Evolutionary conservation across 139 green algal genomes (phyloP), one percentile per base, ranked within the genome.

Genomic region (Eudorina sp.): DNA sequence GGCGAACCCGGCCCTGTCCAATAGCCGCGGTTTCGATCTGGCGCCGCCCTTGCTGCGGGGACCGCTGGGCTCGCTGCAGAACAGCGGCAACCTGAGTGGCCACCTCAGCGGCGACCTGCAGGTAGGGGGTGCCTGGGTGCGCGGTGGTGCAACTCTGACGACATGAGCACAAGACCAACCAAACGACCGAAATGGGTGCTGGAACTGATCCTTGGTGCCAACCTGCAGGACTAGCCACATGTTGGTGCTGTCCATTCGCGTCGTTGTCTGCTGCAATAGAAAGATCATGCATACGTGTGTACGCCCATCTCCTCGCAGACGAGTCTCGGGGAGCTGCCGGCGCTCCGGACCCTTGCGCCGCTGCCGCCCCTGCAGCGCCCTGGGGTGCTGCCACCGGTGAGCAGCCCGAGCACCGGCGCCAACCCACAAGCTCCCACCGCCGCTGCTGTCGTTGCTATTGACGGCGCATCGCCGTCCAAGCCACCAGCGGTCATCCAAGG

Each of bases 91-190:
- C 45, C 45, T 87, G 13, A 87, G 81, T 36, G 80, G 80, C 2
- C 8, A 86, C 60, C 43, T 86, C 18, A 85, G 79, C 38, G 80
- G 80, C 29, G 80, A 86, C 23, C 62, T 86, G 41, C 43, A 55
- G 80, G 80, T 86, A 48, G 8, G 73, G 58, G 16, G 27, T 69
- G 27, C 6, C n/a, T 69, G 58, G 27, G 58, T 69, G 51, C 51
- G n/a, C n/a, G n/a, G n/a, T n/a, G n/a, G n/a, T n/a, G n/a, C n/a
- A n/a, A n/a, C n/a, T n/a, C n/a, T n/a, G n/a, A n/a, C n/a, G n/a
- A n/a, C n/a, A n/a, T n/a, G n/a, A n/a, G n/a, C n/a, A n/a, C n/a
- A n/a, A n/a, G n/a, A n/a, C n/a, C n/a, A n/a, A n/a, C n/a, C n/a
- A n/a, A n/a, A n/a, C n/a, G n/a, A n/a, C n/a, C n/a, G n/a, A n/a